Evolutionary conservation across 2,329 filamentous ascomycete species (phyloP), one percentile per base, ranked within the genome.

Genomic region (Pseudogymnoascus sp.): DNA sequence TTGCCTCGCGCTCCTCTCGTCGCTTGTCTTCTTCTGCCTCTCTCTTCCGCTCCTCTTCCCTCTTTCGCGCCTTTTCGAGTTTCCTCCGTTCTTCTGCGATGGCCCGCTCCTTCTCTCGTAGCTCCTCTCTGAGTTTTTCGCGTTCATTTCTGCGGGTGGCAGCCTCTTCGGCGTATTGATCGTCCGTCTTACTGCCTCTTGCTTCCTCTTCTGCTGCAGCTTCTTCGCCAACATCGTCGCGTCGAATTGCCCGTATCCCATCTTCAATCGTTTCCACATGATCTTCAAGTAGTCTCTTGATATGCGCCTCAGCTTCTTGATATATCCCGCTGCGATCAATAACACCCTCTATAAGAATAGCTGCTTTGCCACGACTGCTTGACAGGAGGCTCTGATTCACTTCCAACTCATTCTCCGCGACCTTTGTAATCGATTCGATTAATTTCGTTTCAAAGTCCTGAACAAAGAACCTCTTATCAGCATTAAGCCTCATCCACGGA

Each of bases 241-340:
- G 79, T 24, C 90, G 82, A 60, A 90, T 82, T 67, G 87, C 84
- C 65, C 90, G 85, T 71, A 93, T 85, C 60, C 85, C 84, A 26
- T 81, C 78, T 71, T 91, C 87, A 64, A 91, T 90, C 26, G 85
- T 82, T 8, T 78, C 78, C 56, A 87, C 81, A 66, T 81, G 75
- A 62, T 77, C 72, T 70, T 90, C 85, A 64, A 93, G 89, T 64
- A 91, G 79, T 28, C 82, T 78, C 65, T 86, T 83, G 59, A 93
- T 85, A 60, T 87, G 83, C 6, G 82, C 80, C 69, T 90, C 85
- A 0, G 88, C 89, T 68, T 84, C 84, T 65, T 88, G 84, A 70
- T 93, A 95, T 28, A 92, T 85, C 26, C 89, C 88, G 19, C 85
- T 88, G 65, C 90, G 85, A 70, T 93, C 89, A 16, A 91, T 83